phyloP scores from a whole-genome alignment of 73 alveolate genomes.

The Diophrys sp. region DNA sequence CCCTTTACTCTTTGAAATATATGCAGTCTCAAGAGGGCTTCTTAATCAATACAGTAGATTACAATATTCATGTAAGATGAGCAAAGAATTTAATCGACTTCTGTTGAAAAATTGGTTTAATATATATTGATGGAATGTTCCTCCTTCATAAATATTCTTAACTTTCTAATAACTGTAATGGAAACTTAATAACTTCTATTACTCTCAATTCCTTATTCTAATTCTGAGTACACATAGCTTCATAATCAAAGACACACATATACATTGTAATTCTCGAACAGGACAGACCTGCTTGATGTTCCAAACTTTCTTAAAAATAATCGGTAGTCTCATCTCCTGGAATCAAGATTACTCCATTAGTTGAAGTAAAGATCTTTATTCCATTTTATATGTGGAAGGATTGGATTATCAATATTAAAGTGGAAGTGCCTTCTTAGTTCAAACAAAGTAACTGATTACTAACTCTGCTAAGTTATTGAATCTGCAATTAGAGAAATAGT shows the following conservation, averaged over 20 bases:
- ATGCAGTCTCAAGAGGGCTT: slow-evolving; percentile 58
- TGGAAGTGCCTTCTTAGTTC: too few relatives aligned
- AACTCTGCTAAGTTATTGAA: too few relatives aligned
- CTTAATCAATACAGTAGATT: slow-evolving; percentile 63
- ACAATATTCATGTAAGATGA: slow-evolving; percentile 79
- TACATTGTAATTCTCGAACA: slow-evolving; percentile 47
- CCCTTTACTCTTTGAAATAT: slow-evolving; percentile 41
- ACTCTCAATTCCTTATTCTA: slow-evolving; percentile 29
- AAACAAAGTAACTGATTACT: too few relatives aligned
- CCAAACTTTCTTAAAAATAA: slow-evolving; percentile 59
- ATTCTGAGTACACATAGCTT: slow-evolving; percentile 69
- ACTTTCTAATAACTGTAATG: slow-evolving; percentile 52
- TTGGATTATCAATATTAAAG: too few relatives aligned
- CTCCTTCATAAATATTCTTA: slow-evolving; percentile 31
- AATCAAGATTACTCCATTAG: too few relatives aligned
- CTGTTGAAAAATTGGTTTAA: slow-evolving; percentile 73
- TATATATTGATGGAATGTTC: slow-evolving; percentile 65
- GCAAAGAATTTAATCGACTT: slow-evolving; percentile 75
- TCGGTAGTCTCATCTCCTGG: too few relatives aligned
- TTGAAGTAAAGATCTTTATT: too few relatives aligned
- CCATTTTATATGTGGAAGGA: too few relatives aligned
- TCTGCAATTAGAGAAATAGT: too few relatives aligned
- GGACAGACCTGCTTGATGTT: slow-evolving; percentile 8
- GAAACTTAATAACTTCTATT: slow-evolving; percentile 83
- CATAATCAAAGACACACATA: slow-evolving; percentile 79